phyloP scores from a whole-genome alignment of 2,329 filamentous ascomycete genomes.

The Orbilia ellipsospora region DNA sequence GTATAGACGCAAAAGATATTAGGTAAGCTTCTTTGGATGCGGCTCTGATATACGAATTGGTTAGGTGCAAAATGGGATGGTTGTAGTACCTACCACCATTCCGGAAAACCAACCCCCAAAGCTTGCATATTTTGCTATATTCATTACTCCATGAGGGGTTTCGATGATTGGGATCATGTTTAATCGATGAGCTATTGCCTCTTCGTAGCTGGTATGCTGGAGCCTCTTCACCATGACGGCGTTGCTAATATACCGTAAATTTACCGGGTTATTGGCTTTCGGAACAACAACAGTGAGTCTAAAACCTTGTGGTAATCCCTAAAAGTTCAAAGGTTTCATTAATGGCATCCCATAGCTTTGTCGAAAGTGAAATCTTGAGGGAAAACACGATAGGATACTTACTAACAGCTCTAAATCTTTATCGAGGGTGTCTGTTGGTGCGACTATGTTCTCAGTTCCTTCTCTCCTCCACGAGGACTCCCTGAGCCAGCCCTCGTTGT shows the following conservation, averaged over 20 bases:
- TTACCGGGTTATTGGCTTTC: conserved; percentile 12
- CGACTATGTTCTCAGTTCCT: not conserved
- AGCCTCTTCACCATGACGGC: conserved; percentile 5
- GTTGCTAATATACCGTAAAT: conserved; percentile 6
- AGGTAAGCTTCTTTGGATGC: too few relatives aligned
- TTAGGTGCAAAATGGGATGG: too few relatives aligned
- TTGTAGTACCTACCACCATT: conserved; percentile 31
- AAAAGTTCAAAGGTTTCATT: not conserved
- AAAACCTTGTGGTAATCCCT: conserved; percentile 9
- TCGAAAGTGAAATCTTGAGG: not conserved
- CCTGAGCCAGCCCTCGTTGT: conserved; percentile 39
- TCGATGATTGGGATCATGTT: conserved; percentile 38
- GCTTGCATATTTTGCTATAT: conserved; percentile 2
- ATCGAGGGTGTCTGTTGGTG: conserved; percentile 32
- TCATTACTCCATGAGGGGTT: conserved; percentile 16
- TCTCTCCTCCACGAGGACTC: not conserved
- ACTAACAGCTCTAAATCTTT: conserved; percentile 40
- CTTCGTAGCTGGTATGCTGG: not conserved
- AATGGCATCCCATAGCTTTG: not conserved
- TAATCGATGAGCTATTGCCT: not conserved
- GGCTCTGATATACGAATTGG: too few relatives aligned
- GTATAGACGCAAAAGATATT: not conserved
- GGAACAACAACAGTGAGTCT: conserved; percentile 26
- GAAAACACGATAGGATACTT: not conserved
- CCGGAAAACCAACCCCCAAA: conserved; percentile 6